Conservation (phyloP, 768 basidiomycete genomes). For the Lentinula raphanica region DNA sequence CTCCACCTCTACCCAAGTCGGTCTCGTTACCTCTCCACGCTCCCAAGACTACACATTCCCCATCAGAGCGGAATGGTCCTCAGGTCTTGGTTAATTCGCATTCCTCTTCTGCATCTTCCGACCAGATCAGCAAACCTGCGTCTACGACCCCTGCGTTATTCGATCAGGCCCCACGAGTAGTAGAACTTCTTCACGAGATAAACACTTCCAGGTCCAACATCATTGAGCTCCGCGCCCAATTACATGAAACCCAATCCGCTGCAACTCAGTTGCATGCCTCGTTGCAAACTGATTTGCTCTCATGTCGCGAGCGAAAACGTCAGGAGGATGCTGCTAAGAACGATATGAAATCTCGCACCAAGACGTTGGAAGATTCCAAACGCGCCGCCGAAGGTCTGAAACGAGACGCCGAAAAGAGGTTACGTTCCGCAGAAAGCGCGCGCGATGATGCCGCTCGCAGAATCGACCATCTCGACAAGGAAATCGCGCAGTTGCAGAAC, state of each 20-base stretch:
- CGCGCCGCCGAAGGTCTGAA: conserved; percentile 75
- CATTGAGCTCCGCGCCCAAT: conserved; percentile 63
- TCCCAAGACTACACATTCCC: conserved; percentile 34
- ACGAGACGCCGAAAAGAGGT: conserved; percentile 84
- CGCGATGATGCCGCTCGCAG: conserved; percentile 58
- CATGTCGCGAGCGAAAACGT: conserved; percentile 68
- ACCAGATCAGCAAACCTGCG: conserved; percentile 17
- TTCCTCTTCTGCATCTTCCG: conserved; percentile 7
- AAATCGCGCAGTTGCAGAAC: conserved; percentile 52
- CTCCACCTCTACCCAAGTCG: conserved; percentile 81
- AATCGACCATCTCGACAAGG: conserved; percentile 54
- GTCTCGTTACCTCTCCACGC: conserved; percentile 74
- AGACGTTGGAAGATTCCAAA: conserved; percentile 80
- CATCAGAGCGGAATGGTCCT: conserved; percentile 25
- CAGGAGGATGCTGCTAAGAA: conserved; percentile 75
- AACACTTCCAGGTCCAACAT: conserved; percentile 54
- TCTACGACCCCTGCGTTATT: conserved; percentile 35
- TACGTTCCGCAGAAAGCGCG: conserved; percentile 61
- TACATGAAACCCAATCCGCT: conserved; percentile 52
- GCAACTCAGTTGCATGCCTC: conserved; percentile 56
- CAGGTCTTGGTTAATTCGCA: conserved; percentile 22
- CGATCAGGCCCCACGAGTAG: conserved; percentile 66
- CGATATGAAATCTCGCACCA: conserved; percentile 81
- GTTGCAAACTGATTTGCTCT: conserved; percentile 71
- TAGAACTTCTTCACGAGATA: conserved; percentile 75